These are phyloP conservation scores for Penicillium arizonense DNA, from an alignment of 495 filamentous ascomycete species.

Conservation along the genomic window DNA sequence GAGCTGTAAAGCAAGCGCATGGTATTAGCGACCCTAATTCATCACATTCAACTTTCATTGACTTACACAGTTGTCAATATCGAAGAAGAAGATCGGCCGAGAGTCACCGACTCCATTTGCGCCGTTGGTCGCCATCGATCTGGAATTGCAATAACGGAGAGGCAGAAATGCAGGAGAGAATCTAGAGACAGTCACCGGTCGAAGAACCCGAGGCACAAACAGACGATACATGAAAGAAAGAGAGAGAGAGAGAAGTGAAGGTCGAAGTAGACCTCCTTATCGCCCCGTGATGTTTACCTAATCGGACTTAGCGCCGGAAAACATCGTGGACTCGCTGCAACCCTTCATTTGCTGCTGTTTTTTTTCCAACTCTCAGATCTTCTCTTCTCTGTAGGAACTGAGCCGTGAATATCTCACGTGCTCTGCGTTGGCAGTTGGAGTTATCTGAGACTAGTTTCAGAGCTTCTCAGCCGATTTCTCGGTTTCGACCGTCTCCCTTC, in stretches of 20 bases:
- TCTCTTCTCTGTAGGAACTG: conserved; percentile 3
- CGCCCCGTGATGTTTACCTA: conserved; percentile 21
- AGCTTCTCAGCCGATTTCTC: not conserved
- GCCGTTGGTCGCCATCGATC: conserved; percentile 25
- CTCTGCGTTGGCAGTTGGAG: not conserved
- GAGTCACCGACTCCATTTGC: conserved; percentile 28
- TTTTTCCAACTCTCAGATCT: not conserved
- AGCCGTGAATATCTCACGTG: not conserved
- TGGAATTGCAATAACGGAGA: conserved; percentile 1
- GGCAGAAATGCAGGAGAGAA: not conserved
- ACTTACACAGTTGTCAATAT: conserved; percentile 95
- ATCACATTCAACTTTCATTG: not conserved
- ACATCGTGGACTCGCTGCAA: conserved; percentile 13
- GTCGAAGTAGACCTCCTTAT: not conserved
- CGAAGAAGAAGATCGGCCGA: conserved; percentile 76
- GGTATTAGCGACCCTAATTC: conserved; percentile 14
- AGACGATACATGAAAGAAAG: conserved; percentile 16
- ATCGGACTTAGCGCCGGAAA: conserved; percentile 14
- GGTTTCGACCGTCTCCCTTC: not conserved
- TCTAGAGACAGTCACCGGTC: conserved; percentile 6
- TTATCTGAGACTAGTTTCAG: not conserved
- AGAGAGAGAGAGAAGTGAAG: not conserved
- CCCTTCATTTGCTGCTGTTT: not conserved
- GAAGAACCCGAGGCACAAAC: conserved; percentile 11
- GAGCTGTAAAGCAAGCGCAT: conserved; percentile 31